Percentiles rank a stretch among this genome's conserved stretches.
phyloP scores from a whole-genome alignment of 495 filamentous ascomycete genomes.

The Penicillium goetzii region DNA sequence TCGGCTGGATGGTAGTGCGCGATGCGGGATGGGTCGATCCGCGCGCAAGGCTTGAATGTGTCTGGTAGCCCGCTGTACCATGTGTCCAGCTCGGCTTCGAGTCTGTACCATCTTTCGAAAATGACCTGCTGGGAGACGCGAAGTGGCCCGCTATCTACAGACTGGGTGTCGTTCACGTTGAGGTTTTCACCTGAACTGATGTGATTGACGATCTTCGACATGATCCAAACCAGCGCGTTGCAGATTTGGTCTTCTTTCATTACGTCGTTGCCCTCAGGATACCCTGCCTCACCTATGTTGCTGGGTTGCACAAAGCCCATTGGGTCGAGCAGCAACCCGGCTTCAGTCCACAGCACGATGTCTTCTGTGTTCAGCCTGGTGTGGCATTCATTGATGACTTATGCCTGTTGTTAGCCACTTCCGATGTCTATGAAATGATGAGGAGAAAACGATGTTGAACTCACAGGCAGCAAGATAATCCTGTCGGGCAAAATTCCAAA shows the following conservation, averaged over 20 bases:
- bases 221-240: constrained; percentile 66
- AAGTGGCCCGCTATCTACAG: constrained; percentile 42
- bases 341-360: constrained; percentile 61
- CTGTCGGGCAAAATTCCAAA: constrained; percentile 69
- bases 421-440: background rate
- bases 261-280: constrained; percentile 50
- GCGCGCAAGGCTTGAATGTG: constrained; percentile 59
- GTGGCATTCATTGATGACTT: constrained; percentile 64
- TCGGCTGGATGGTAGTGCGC: constrained; percentile 23
- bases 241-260: constrained; percentile 66
- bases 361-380: constrained; percentile 66
- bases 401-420: constrained; percentile 10
- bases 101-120: constrained; percentile 59
- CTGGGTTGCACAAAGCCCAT: constrained; percentile 58
- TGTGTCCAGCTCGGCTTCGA: constrained; percentile 58
- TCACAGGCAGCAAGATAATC: constrained; percentile 67
- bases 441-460: constrained; percentile 26
- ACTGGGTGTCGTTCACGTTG: constrained; percentile 36
- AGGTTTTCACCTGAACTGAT: constrained; percentile 57
- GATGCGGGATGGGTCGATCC: constrained; percentile 36
- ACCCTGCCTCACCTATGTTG: constrained; percentile 49
- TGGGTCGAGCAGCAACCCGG: constrained; percentile 60
- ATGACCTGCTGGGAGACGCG: constrained; percentile 57
- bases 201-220: constrained; percentile 65
- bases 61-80: constrained; percentile 63